phyloP scores from a whole-genome alignment of 345 rosid genomes.

The Euphorbia pulcherrima region DNA sequence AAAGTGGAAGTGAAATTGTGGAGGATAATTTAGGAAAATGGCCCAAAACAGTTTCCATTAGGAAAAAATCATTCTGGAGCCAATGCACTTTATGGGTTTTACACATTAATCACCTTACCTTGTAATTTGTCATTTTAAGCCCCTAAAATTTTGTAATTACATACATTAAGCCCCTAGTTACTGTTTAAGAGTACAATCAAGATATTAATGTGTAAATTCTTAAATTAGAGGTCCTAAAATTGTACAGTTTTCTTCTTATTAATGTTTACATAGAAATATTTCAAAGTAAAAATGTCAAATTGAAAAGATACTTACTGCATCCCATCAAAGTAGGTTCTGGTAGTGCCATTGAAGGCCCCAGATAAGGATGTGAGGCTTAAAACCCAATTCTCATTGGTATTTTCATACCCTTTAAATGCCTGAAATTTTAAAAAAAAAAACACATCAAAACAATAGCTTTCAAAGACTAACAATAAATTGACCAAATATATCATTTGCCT shows the following conservation, averaged over 20 bases:
- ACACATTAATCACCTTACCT: background rate
- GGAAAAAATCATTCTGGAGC: background rate
- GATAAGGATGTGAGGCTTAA: slow-evolving; percentile 88
- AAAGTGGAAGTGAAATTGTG: too few species aligned
- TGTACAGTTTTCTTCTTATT: too few species aligned
- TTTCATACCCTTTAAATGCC: slow-evolving; percentile 75
- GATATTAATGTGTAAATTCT: background rate
- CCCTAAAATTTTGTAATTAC: too few species aligned
- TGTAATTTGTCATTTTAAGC: too few species aligned
- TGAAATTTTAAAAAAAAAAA: too few species aligned
- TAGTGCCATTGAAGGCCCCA: slow-evolving; percentile 95
- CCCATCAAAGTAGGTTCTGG: slow-evolving; percentile 88
- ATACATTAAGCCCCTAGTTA: too few species aligned
- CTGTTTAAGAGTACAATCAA: too few species aligned
- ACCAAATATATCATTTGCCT: too few species aligned
- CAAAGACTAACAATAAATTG: background rate
- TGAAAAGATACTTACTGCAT: slow-evolving; percentile 58
- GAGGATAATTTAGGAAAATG: too few species aligned
- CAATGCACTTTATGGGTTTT: background rate
- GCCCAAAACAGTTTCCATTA: background rate
- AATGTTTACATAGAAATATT: too few species aligned
- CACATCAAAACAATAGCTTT: slow-evolving; percentile 10
- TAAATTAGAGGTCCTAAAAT: too few species aligned
- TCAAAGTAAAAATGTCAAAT: slow-evolving; percentile 5
- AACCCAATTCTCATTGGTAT: slow-evolving; percentile 85